Base-by-base conservation (phyloP, 352 stramenopile species). In the Globisporangium canariense region DNA sequence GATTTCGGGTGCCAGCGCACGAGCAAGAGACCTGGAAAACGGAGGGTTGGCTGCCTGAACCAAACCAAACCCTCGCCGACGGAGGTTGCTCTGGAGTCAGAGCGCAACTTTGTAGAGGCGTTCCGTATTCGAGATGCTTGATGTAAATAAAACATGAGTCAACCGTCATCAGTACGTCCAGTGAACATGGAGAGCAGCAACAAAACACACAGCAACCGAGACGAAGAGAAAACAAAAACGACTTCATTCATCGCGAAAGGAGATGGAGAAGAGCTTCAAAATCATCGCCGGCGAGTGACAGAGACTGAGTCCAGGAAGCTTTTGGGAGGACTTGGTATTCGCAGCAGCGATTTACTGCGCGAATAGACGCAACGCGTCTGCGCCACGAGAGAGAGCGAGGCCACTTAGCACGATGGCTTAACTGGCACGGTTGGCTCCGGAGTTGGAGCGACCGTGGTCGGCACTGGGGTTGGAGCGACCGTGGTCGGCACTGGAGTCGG, bases 401-500 rank as follows among this genome's bases (percentile, higher is more conserved):
- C 13, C 40, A 32, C 54, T 60, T 60, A 60, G 34, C 54, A 60
- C 54, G 30, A 47, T 20, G 54, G 54, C 18, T 60, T 45, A 22
- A 28, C 53, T 25, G 54, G 54, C n/a, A 60, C 38, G 8, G 54
- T 60, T 16, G 54, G 54, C 34, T 60, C 54, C 18, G 54, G 54
- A 6, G 54, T 46, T 22, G 54, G 40, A 18, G 40, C 40, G 40
- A 49, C 34, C 4, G 54, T 60, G 22, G 54, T 20, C 2, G 54
- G 13, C 20, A 10, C 28, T 11, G 36, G 36, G 36, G 36, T 14
- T 9, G 36, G 40, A 4, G 40, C 40, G 40, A 49, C 34, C 6
- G 54, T 60, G 22, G 54, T 20, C 2, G 54, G 13, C 10, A 14
- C 28, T 11, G 54, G 32, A 10, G 54, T 60, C 18, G 54, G 54